Percentiles rank a stretch among this genome's conserved stretches.
phyloP scores from a whole-genome alignment of 208 protist species.

The Leishmania guyanensis region DNA sequence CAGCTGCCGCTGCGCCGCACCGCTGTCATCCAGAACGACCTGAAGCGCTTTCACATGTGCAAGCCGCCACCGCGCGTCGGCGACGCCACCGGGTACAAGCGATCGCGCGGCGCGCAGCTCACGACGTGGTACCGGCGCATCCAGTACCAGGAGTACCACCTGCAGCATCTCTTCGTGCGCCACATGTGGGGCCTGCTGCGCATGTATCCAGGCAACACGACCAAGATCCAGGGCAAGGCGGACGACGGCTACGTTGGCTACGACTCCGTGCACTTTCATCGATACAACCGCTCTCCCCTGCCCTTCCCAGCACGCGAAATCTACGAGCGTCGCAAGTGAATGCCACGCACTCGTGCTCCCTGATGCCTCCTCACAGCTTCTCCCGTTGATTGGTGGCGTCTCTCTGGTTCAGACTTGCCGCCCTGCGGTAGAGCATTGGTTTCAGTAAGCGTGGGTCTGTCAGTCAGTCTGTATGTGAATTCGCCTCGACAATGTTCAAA shows the following conservation, averaged over 20 bases:
- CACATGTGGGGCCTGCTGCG: conserved; percentile 85
- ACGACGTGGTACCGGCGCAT: conserved; percentile 89
- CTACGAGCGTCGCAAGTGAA: conserved; percentile 86
- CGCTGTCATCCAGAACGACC: conserved; percentile 82
- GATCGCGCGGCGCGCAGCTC: conserved; percentile 71
- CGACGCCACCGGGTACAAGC: conserved; percentile 88
- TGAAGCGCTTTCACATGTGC: conserved; percentile 82
- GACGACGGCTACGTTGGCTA: conserved; percentile 90
- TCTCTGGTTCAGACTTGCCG: background rate
- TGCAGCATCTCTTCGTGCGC: conserved; percentile 90
- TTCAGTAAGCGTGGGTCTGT: background rate
- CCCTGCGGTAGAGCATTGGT: background rate
- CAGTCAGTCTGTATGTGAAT: background rate
- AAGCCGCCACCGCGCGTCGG: conserved; percentile 64
- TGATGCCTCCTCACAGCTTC: conserved; percentile 3
- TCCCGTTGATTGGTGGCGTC: background rate
- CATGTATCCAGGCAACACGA: conserved; percentile 86
- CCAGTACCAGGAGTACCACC: conserved; percentile 91
- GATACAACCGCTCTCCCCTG: conserved; percentile 84
- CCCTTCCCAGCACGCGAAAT: conserved; percentile 84
- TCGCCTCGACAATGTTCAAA: background rate
- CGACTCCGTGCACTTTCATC: conserved; percentile 81
- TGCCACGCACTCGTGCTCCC: background rate
- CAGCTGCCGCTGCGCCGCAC: conserved; percentile 87
- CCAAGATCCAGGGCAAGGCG: conserved; percentile 82